Percentiles rank a stretch among this genome's conserved stretches.
phyloP scores from a whole-genome alignment of 805 yeast species.

The Pichia rugopelliculosa region DNA sequence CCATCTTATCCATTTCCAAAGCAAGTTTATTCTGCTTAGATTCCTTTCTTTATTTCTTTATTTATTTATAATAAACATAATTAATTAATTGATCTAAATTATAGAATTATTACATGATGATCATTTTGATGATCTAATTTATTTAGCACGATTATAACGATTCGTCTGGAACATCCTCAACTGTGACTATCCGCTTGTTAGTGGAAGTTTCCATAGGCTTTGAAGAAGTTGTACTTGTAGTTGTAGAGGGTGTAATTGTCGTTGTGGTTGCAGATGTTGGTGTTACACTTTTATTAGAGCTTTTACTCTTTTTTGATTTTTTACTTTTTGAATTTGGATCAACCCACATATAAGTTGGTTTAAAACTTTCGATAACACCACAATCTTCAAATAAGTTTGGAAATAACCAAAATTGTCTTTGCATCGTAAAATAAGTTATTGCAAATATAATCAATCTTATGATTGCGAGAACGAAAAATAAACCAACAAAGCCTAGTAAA shows the following conservation, averaged over 20 bases:
- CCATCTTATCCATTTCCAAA: conserved; percentile 87
- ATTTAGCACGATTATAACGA: background rate
- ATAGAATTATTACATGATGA: background rate
- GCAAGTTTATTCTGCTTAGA: conserved; percentile 55
- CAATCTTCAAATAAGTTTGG: conserved; percentile 95
- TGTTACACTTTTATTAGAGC: background rate
- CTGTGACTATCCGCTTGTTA: conserved; percentile 21
- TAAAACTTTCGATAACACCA: conserved; percentile 86
- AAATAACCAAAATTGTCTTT: conserved; percentile 89
- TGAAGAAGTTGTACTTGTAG: background rate
- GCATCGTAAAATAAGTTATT: conserved; percentile 47
- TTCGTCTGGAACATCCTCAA: conserved; percentile 19
- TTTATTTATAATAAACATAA: background rate
- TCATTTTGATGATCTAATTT: background rate
- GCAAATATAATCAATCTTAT: conserved; percentile 66
- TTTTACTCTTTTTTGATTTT: conserved; percentile 11
- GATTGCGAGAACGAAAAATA: conserved; percentile 72
- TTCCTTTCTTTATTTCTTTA: conserved; percentile 28
- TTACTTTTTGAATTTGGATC: conserved; percentile 23
- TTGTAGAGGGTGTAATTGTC: conserved; percentile 3
- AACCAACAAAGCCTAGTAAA: conserved; percentile 61
- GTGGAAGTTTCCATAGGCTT: background rate
- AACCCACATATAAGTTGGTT: conserved; percentile 81
- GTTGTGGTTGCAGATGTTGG: conserved; percentile 1
- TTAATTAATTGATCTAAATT: background rate